phyloP scores from a whole-genome alignment of 2,329 filamentous ascomycete genomes.

The Curvularia lunata region DNA sequence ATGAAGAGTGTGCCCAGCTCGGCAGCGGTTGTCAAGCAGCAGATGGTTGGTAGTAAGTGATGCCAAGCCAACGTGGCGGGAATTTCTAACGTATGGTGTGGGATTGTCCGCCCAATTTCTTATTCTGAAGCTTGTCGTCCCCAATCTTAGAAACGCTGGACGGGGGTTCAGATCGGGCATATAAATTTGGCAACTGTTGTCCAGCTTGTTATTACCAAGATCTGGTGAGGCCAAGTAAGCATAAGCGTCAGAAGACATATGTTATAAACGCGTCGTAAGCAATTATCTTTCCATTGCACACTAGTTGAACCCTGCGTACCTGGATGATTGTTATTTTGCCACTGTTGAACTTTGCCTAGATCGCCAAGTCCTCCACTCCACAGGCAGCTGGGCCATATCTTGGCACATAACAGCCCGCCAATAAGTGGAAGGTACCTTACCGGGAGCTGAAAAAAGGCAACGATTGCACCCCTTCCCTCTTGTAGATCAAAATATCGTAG shows the following conservation, averaged over 20 bases:
- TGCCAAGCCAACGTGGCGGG: background rate
- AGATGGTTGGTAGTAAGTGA: background rate
- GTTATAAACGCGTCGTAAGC: too few relatives aligned
- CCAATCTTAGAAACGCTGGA: background rate
- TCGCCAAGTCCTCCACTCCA: background rate
- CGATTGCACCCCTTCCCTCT: too few relatives aligned
- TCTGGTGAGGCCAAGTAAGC: too few relatives aligned
- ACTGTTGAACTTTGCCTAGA: background rate
- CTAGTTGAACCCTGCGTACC: too few relatives aligned
- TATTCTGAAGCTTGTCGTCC: background rate
- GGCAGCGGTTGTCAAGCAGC: background rate
- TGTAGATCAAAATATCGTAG: too few relatives aligned
- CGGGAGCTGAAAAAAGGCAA: background rate
- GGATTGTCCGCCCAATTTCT: background rate
- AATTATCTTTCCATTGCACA: too few relatives aligned
- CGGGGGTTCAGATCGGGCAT: too few relatives aligned
- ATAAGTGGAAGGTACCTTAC: background rate
- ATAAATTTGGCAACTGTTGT: background rate
- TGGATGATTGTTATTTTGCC: background rate
- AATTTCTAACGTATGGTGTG: background rate
- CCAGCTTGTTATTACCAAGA: background rate
- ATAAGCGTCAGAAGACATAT: too few relatives aligned
- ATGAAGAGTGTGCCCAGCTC: background rate
- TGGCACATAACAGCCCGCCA: background rate
- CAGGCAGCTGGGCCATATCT: background rate